These are phyloP conservation scores for Talaromyces trachyspermus DNA, from an alignment of 495 filamentous ascomycete species.

Conservation along the genomic window DNA sequence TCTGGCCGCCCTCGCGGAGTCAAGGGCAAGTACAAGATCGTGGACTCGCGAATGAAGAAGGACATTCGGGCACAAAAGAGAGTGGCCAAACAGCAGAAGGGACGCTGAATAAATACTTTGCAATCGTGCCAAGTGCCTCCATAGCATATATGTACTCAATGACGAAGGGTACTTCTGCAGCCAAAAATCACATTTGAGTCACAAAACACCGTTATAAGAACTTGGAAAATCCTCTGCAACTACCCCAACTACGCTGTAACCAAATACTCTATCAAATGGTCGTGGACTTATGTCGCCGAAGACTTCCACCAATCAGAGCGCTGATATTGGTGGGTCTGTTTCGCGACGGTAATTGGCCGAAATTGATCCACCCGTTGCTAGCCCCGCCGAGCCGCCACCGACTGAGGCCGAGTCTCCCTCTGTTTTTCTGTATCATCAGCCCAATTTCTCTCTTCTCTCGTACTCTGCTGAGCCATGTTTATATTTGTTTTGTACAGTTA, in stretches of 20 bases:
- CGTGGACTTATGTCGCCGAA: too few species aligned
- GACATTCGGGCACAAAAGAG: constrained; percentile 90
- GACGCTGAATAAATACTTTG: too few species aligned
- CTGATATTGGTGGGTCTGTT: too few species aligned
- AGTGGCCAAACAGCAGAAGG: constrained; percentile 56
- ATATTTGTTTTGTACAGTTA: constrained; percentile 8
- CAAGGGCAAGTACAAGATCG: constrained; percentile 98
- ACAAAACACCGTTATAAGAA: too few species aligned
- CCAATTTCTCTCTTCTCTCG: constrained; percentile 7
- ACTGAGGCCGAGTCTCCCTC: constrained; percentile 2
- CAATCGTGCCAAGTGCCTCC: background rate
- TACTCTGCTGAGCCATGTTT: constrained; percentile 5
- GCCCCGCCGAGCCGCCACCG: constrained; percentile 12
- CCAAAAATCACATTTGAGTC: too few species aligned
- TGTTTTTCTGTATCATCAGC: constrained; percentile 3
- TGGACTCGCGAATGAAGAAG: constrained; percentile 96
- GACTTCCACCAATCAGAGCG: too few species aligned
- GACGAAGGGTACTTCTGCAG: too few species aligned
- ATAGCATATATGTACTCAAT: background rate
- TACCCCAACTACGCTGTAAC: too few species aligned
- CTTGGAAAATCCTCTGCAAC: too few species aligned
- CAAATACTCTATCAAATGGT: too few species aligned
- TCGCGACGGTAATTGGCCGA: background rate
- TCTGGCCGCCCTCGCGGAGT: constrained; percentile 73
- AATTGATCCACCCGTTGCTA: too few species aligned